phyloP scores from a whole-genome alignment of 2,329 filamentous ascomycete genomes.

The Fusarium sp. region DNA sequence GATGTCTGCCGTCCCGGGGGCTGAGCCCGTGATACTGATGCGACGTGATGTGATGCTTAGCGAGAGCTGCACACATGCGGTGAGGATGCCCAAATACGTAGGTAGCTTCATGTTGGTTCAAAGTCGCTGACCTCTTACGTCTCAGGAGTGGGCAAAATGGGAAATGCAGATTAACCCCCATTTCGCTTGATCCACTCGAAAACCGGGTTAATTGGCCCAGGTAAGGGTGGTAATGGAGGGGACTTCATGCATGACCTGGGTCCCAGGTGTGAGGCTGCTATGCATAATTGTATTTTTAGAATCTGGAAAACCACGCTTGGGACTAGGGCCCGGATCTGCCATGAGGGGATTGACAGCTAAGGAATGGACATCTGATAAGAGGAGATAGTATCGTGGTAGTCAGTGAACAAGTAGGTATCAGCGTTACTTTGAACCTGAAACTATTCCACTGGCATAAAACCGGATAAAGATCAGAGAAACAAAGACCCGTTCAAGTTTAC shows the following conservation, averaged over 20 bases:
- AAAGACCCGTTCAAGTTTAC: not conserved
- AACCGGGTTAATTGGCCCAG: slow-evolving; percentile 40
- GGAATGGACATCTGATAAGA: not conserved
- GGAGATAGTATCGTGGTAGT: not conserved
- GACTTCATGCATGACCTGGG: slow-evolving; percentile 38
- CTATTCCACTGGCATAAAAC: not conserved
- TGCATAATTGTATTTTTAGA: slow-evolving; percentile 45
- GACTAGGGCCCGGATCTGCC: slow-evolving; percentile 19
- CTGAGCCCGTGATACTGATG: slow-evolving; percentile 7
- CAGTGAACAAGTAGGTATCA: not conserved
- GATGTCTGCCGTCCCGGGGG: slow-evolving; percentile 6
- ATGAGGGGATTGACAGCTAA: slow-evolving; percentile 9
- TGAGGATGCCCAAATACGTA: slow-evolving; percentile 22
- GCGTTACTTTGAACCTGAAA: not conserved
- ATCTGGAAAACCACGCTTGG: slow-evolving; percentile 13
- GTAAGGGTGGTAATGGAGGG: slow-evolving; percentile 2
- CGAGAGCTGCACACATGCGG: slow-evolving; percentile 23
- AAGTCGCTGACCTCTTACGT: slow-evolving; percentile 27
- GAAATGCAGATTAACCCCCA: slow-evolving; percentile 42
- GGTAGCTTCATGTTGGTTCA: slow-evolving; percentile 24
- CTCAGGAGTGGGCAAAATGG: slow-evolving; percentile 34
- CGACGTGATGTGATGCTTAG: slow-evolving; percentile 22
- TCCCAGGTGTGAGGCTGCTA: slow-evolving; percentile 35
- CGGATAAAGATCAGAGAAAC: not conserved
- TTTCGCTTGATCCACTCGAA: slow-evolving; percentile 26